phyloP scores from a whole-genome alignment of 2,329 filamentous ascomycete genomes.

The Rasamsonia emersonii region DNA sequence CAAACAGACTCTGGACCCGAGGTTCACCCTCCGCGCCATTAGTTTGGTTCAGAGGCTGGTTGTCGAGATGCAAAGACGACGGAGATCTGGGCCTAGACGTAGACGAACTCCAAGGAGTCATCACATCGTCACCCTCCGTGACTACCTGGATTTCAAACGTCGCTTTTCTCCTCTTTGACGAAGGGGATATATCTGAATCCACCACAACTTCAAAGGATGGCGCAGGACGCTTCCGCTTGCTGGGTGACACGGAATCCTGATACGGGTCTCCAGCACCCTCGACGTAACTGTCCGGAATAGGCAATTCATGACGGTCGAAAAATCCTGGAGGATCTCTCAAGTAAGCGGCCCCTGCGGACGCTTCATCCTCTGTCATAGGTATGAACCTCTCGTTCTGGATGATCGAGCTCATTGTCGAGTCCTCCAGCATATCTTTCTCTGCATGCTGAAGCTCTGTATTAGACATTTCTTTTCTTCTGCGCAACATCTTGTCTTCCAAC shows the following conservation, averaged over 20 bases:
- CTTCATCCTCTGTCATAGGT: conserved; percentile 26
- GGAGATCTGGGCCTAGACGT: too few species aligned
- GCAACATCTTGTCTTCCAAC: conserved; percentile 76
- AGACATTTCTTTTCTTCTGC: conserved; percentile 66
- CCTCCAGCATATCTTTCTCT: conserved; percentile 51
- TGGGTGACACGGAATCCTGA: conserved; percentile 1
- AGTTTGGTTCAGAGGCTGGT: too few species aligned
- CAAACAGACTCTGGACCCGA: too few species aligned
- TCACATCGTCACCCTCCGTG: too few species aligned
- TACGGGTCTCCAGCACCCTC: background rate
- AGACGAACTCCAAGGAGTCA: too few species aligned
- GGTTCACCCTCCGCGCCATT: too few species aligned
- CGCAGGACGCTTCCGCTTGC: background rate
- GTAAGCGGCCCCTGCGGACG: conserved; percentile 16
- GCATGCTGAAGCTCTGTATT: conserved; percentile 47
- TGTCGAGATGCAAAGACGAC: too few species aligned
- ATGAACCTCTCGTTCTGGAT: conserved; percentile 49
- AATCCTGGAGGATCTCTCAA: conserved; percentile 23
- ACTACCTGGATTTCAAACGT: too few species aligned
- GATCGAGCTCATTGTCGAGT: conserved; percentile 49
- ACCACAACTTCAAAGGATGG: background rate
- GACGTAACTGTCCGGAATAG: conserved; percentile 23
- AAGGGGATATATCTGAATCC: too few species aligned
- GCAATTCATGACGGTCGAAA: conserved; percentile 30
- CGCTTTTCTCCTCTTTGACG: too few species aligned